These are phyloP conservation scores for Trametes hirsuta DNA, from an alignment of 1,284 basidiomycete genomes.

Conservation along the genomic window DNA sequence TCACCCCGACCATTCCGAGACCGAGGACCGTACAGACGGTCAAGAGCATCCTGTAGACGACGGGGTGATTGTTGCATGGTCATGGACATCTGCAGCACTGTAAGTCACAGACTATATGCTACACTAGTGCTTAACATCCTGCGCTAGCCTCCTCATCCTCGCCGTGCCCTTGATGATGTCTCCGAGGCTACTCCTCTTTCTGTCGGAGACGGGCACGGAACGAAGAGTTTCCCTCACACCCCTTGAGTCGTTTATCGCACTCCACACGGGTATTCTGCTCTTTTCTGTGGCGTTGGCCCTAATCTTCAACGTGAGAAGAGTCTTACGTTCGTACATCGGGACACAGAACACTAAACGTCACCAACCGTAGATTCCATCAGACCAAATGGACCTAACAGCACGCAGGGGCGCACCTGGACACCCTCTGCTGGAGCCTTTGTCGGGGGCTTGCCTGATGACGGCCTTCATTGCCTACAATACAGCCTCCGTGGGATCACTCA, in stretches of 20 bases:
- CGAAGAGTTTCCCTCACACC: constrained; percentile 55
- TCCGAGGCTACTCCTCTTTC: constrained; percentile 64
- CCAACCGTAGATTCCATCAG: constrained; percentile 28
- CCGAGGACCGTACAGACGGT: constrained; percentile 11
- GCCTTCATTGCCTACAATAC: constrained; percentile 72
- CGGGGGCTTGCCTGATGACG: constrained; percentile 52
- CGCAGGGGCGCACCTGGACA: constrained; percentile 39
- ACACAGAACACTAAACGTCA: constrained; percentile 25
- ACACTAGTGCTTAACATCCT: neutral
- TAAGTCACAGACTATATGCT: constrained; percentile 19
- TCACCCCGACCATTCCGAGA: neutral
- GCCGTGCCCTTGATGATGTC: constrained; percentile 53
- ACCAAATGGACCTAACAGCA: constrained; percentile 3
- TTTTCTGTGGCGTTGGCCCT: constrained; percentile 56
- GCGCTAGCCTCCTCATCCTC: constrained; percentile 44
- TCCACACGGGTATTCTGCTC: constrained; percentile 65
- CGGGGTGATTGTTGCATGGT: constrained; percentile 45
- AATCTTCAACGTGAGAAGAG: constrained; percentile 53
- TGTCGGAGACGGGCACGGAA: constrained; percentile 47
- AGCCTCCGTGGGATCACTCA: constrained; percentile 56
- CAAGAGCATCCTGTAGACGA: constrained; percentile 21
- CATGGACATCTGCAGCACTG: constrained; percentile 48
- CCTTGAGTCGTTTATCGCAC: constrained; percentile 66
- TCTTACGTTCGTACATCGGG: constrained; percentile 8
- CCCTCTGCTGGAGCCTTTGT: constrained; percentile 65